phyloP scores from a whole-genome alignment of 257 asterid species.

The Knoxia roxburghii region DNA sequence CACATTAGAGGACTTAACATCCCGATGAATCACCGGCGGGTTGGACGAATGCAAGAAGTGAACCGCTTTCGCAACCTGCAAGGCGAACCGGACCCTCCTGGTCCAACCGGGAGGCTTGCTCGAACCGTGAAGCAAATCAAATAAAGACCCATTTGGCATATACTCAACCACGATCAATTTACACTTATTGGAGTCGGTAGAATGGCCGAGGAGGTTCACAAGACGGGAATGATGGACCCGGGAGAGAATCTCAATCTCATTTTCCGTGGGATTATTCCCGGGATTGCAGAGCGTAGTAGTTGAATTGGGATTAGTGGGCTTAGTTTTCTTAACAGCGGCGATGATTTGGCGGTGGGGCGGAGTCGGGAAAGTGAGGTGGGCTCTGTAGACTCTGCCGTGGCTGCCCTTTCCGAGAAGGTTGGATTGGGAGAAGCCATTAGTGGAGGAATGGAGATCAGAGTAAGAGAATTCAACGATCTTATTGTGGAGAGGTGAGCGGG shows the following conservation, averaged over 20 bases:
- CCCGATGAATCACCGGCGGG: conserved; percentile 83
- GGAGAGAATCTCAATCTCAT: conserved; percentile 70
- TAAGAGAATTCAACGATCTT: conserved; percentile 37
- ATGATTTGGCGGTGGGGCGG: conserved; percentile 16
- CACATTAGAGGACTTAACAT: conserved; percentile 72
- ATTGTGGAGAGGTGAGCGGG: conserved; percentile 22
- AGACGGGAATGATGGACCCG: conserved; percentile 50
- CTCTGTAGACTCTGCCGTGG: conserved; percentile 70
- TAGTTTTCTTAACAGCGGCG: conserved; percentile 63
- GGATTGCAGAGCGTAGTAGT: not conserved
- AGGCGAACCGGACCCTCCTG: conserved; percentile 52
- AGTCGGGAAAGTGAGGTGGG: conserved; percentile 34
- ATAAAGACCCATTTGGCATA: conserved; percentile 76
- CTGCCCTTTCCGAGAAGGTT: conserved; percentile 82
- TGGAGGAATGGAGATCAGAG: conserved; percentile 57
- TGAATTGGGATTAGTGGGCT: conserved; percentile 19
- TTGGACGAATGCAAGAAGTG: conserved; percentile 50
- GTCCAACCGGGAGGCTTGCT: conserved; percentile 61
- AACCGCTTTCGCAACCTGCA: conserved; percentile 67
- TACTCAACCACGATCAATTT: conserved; percentile 68
- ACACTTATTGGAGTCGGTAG: conserved; percentile 30
- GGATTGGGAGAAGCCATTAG: conserved; percentile 52
- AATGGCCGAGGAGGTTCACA: conserved; percentile 66
- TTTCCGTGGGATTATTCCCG: conserved; percentile 36
- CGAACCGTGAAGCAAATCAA: conserved; percentile 56